phyloP scores from a whole-genome alignment of 345 rosid species.

The Pelargonium nanum region DNA sequence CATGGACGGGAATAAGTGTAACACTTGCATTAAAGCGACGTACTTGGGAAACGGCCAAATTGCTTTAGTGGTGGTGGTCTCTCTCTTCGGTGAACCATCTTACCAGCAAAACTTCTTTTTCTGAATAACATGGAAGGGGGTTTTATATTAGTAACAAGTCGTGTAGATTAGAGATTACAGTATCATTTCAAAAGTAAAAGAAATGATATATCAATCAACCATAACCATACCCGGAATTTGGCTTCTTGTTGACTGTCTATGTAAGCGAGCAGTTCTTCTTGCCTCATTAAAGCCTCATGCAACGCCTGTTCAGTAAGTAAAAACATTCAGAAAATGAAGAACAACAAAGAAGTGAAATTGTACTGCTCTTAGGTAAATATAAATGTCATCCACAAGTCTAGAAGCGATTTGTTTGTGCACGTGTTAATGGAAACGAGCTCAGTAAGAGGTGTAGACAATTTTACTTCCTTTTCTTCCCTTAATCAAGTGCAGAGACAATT shows the following conservation, averaged over 20 bases:
- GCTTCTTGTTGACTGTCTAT: slow-evolving; percentile 18
- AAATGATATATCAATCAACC: too few species aligned
- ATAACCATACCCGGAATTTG: slow-evolving; percentile 9
- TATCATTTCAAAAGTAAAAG: not conserved
- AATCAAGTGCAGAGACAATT: too few species aligned
- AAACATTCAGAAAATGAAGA: not conserved
- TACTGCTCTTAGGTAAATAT: not conserved
- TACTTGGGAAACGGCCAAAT: not conserved
- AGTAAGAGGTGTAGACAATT: too few species aligned
- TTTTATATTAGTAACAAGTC: slow-evolving; percentile 3
- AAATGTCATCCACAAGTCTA: not conserved
- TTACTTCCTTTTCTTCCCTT: too few species aligned
- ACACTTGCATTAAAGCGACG: slow-evolving; percentile 2
- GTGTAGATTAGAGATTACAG: too few species aligned
- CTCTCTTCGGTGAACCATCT: slow-evolving; percentile 13
- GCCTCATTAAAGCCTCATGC: slow-evolving; percentile 28
- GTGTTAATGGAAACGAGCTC: too few species aligned
- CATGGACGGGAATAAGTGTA: slow-evolving; percentile 4
- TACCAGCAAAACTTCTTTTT: slow-evolving; percentile 67
- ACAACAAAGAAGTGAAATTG: not conserved
- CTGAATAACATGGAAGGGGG: slow-evolving; percentile 17
- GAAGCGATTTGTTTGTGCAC: not conserved
- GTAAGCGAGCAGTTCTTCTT: slow-evolving; percentile 25
- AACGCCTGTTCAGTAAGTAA: slow-evolving; percentile 16
- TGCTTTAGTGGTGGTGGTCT: not conserved